These are phyloP conservation scores for carrot (Daucus carota) DNA, from an alignment of 129 eudicot genomes.

Conservation along the genomic window DH1_v3.0 NC_030381.2:21250501-21251000, in stretches of 20 bases:
- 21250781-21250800: no score
- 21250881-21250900: no score
- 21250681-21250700: not conserved
- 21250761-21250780: not conserved
- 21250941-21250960: no score
- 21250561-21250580: not conserved
- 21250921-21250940: no score
- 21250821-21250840: no score
- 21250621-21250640: not conserved
- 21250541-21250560: not conserved
- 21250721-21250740: constrained; percentile 3
- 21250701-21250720: constrained; percentile 10
- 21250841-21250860: no score
- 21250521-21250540: constrained; percentile 3
- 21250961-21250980: no score
- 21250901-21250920: no score
- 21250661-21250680: not conserved
- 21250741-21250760: constrained; percentile 1
- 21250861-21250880: no score
- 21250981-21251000: no score
- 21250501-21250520: constrained; percentile 4
- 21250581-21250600: constrained; percentile 2
- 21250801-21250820: no score
- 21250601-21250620: not conserved
- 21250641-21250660: constrained; percentile 10